Percentiles rank a stretch among this genome's conserved stretches.
phyloP scores from a whole-genome alignment of 805 yeast species.

The Kodamaea kaohsiungensis region DNA sequence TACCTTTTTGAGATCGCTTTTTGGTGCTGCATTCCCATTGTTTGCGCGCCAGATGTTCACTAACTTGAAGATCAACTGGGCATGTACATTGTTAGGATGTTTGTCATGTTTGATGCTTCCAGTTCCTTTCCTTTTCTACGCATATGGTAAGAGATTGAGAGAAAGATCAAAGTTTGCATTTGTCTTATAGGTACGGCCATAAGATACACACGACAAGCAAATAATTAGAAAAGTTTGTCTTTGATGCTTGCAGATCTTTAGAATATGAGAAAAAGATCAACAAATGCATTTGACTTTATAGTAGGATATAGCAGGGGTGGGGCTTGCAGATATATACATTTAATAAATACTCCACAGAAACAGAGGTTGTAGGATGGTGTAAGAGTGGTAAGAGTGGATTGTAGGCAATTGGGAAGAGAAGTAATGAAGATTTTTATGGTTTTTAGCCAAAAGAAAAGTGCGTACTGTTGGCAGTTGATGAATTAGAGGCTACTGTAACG shows the following conservation, averaged over 20 bases:
- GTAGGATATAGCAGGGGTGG: not conserved
- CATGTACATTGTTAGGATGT: conserved; percentile 53
- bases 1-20: conserved; percentile 56
- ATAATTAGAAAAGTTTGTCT: not conserved
- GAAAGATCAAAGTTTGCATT: conserved; percentile 16
- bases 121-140: conserved; percentile 55
- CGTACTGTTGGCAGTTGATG: no score
- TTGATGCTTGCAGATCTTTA: not conserved
- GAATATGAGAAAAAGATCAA: not conserved
- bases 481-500: no score
- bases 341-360: not conserved
- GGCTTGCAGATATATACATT: not conserved
- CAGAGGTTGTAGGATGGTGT: no score
- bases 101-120: conserved; percentile 53
- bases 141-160: conserved; percentile 41
- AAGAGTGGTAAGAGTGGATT: no score
- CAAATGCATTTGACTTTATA: not conserved
- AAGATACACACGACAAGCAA: no score
- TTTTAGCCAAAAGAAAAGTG: no score
- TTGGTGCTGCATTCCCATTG: conserved; percentile 64
- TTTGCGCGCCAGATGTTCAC: conserved; percentile 55
- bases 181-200: conserved; percentile 9
- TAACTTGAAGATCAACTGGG: conserved; percentile 55
- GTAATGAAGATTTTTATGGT: no score
- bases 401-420: no score